Conservation (phyloP, 2,329 filamentous ascomycete species). For the Fusarium subglutinans region DNA sequence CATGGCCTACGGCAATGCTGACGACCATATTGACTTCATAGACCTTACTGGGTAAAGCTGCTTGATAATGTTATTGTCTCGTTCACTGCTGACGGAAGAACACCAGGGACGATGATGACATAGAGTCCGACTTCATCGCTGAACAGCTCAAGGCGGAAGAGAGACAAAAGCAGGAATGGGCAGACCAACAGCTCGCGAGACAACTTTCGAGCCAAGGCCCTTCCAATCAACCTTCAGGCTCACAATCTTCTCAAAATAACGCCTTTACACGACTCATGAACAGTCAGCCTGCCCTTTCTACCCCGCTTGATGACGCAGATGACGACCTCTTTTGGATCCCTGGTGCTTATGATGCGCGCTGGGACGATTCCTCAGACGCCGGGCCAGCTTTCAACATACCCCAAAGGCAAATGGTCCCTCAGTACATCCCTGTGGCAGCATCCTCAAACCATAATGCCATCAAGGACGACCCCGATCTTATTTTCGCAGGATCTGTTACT, state of each 20-base stretch:
- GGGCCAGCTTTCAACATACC: background rate
- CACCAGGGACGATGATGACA: conserved; percentile 47
- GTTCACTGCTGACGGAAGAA: conserved; percentile 1
- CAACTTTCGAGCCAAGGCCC: conserved; percentile 41
- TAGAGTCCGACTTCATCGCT: conserved; percentile 41
- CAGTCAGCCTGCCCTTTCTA: conserved; percentile 37
- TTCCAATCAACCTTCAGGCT: background rate
- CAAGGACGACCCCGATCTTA: conserved; percentile 8
- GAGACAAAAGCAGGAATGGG: conserved; percentile 43
- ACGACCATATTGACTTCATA: conserved; percentile 44
- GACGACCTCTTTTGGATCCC: conserved; percentile 15
- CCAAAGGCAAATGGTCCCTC: background rate
- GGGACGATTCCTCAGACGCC: conserved; percentile 23
- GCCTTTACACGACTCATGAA: conserved; percentile 45
- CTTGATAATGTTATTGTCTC: background rate
- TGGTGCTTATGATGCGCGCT: conserved; percentile 34
- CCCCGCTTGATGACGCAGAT: background rate
- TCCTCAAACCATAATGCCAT: background rate
- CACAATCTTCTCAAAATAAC: conserved; percentile 20
- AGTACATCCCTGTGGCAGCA: background rate
- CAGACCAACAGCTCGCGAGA: conserved; percentile 44
- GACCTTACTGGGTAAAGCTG: conserved; percentile 55
- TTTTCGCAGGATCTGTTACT: conserved; percentile 7
- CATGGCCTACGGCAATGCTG: conserved; percentile 18
- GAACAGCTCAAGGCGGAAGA: conserved; percentile 50